These are phyloP conservation scores for Cokeromyces recurvatus DNA, from an alignment of 371 early-diverging fungal genomes.

Conservation along the genomic window DNA sequence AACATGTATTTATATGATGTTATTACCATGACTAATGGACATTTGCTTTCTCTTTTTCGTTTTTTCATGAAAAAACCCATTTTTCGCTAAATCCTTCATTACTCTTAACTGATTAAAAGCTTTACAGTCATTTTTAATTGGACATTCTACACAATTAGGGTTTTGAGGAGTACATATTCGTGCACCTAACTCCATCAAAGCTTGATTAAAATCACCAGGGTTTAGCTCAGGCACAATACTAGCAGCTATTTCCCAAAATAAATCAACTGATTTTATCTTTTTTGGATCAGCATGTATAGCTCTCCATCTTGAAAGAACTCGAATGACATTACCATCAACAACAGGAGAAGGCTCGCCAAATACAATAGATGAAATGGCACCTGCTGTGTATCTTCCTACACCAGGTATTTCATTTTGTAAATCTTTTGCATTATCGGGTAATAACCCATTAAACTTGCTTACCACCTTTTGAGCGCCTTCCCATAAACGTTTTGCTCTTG, in stretches of 20 bases:
- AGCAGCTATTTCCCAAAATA: constrained; percentile 66
- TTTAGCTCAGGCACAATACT: constrained; percentile 46
- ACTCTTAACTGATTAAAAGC: constrained; percentile 49
- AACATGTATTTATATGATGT: not conserved
- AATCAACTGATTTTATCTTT: constrained; percentile 47
- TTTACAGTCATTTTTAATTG: constrained; percentile 53
- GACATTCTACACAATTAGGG: constrained; percentile 68
- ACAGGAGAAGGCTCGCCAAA: constrained; percentile 58
- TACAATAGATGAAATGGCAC: constrained; percentile 75
- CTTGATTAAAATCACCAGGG: constrained; percentile 83
- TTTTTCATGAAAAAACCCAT: constrained; percentile 22
- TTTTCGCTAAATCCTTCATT: constrained; percentile 7
- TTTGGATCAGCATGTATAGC: constrained; percentile 75
- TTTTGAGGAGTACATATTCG: constrained; percentile 73
- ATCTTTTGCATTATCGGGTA: constrained; percentile 55
- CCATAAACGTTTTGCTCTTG: constrained; percentile 68
- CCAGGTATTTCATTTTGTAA: constrained; percentile 70
- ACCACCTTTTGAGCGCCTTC: constrained; percentile 68
- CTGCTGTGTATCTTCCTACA: constrained; percentile 63
- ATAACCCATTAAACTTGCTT: constrained; percentile 45
- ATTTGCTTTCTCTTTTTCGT: constrained; percentile 19
- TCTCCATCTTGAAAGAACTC: constrained; percentile 66
- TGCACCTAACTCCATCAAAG: constrained; percentile 82
- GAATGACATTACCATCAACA: constrained; percentile 83
- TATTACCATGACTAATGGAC: constrained; percentile 20